Evolutionary conservation across 2,329 filamentous ascomycete genomes (phyloP), one percentile per base, ranked within the genome.

Genomic region (Diaporthe destruens): DNA sequence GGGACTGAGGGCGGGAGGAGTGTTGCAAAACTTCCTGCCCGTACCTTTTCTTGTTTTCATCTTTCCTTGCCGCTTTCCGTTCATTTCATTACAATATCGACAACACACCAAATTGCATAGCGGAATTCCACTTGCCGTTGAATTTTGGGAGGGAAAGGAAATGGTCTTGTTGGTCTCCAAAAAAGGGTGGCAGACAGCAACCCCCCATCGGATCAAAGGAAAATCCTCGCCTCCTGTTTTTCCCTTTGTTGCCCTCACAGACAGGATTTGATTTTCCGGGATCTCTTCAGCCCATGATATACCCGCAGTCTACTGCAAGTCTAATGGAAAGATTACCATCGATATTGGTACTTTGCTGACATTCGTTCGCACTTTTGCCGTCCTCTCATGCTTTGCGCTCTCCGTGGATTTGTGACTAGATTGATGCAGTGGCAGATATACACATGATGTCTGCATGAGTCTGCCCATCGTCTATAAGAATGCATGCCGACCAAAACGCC

Each of bases 61-160:
- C 5, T 47, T 53, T 16, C 12, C n/a, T 23, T 3, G 6, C 14
- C n/a, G 14, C 14, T 23, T 34, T 20, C 39, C 39, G 34, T 57
- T 57, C 32, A 25, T 56, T 59, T 34, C 12, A 16, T 61, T 16
- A 61, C 32, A 18, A 39, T 20, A 39, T 44, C 53, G 23, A 42
- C 67, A 57, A 44, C 68, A 44, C 68, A 70, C 68, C 68, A 70
- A 53, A 70, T 61, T 61, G 68, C 68, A 70, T 70, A 70, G 68
- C 68, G 68, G 68, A 53, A 53, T 12, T 9, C 47, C 42, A 44
- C 32, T 53, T 53, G 47, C n/a, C n/a, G 29, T 70, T 53, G 18
- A 49, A 39, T 53, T 36, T 25, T 49, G 32, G 44, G 47, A 36
- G 47, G 47, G 16, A 6, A 23, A 18, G 47, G 61, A 47, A 36